Evolutionary conservation across 2,329 filamentous ascomycete genomes (phyloP).

Genomic region (Delphinella strobiligena): DNA sequence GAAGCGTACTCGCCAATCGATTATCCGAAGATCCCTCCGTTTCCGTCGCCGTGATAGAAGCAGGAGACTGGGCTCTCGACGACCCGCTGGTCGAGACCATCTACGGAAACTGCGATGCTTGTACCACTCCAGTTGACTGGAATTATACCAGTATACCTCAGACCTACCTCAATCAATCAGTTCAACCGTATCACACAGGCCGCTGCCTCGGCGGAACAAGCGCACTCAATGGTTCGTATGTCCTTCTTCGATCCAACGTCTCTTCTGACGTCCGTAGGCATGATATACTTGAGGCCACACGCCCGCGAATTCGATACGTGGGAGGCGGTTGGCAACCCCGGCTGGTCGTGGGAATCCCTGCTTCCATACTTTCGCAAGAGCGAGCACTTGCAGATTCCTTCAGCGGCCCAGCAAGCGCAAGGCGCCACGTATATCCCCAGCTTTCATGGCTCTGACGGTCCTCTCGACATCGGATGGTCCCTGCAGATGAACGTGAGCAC

Average conservation of each 20-base stretch:
- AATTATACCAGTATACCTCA: constrained; percentile 10
- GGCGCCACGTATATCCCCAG: constrained; percentile 1
- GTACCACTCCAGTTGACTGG: constrained; percentile 12
- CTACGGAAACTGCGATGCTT: constrained; percentile 10
- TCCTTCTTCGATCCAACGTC: background rate
- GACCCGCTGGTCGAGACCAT: constrained; percentile 13
- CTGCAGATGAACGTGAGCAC: background rate
- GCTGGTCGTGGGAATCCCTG: constrained; percentile 11
- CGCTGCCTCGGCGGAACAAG: constrained; percentile 26
- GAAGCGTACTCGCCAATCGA: constrained; percentile 11
- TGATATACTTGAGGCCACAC: constrained; percentile 5
- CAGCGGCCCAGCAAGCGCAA: background rate
- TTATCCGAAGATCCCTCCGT: constrained; percentile 11
- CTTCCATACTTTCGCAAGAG: constrained; percentile 14
- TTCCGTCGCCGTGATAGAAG: constrained; percentile 13
- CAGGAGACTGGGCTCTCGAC: constrained; percentile 10
- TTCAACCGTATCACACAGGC: constrained; percentile 18
- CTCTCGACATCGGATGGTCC: constrained; percentile 8
- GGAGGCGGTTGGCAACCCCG: constrained; percentile 13
- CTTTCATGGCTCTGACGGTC: constrained; percentile 5
- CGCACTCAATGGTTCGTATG: constrained; percentile 21
- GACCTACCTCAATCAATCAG: constrained; percentile 6
- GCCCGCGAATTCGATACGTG: constrained; percentile 3
- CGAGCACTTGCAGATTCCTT: constrained; percentile 9
- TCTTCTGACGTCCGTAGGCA: background rate